Conservation (phyloP, 2,329 filamentous ascomycete genomes). For the Lachnellula occidentalis region DNA sequence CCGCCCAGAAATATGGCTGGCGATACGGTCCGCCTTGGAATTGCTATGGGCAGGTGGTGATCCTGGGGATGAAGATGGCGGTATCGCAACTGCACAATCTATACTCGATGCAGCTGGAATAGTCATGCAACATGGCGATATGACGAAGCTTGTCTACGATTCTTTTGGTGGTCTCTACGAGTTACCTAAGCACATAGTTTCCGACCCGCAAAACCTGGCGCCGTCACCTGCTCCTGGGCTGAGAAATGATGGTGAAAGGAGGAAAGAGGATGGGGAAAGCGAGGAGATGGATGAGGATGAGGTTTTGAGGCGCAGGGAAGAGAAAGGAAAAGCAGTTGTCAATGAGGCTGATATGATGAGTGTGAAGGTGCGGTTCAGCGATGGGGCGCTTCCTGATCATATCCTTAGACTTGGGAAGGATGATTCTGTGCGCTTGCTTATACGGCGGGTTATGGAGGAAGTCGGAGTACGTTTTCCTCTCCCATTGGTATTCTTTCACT, state of each 20-base stretch:
- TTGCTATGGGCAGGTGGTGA: constrained; percentile 51
- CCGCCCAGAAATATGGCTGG: constrained; percentile 72
- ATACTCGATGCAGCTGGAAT: constrained; percentile 75
- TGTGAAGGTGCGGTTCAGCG: constrained; percentile 24
- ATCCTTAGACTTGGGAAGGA: constrained; percentile 49
- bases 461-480: constrained; percentile 48
- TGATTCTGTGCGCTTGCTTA: constrained; percentile 60
- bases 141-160: constrained; percentile 67
- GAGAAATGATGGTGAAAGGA: constrained; percentile 29
- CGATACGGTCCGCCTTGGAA: constrained; percentile 62
- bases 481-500: background rate
- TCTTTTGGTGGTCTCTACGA: constrained; percentile 64
- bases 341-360: constrained; percentile 21
- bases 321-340: constrained; percentile 36
- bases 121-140: constrained; percentile 66
- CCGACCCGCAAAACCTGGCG: constrained; percentile 56
- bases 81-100: constrained; percentile 65
- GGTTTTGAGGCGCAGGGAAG: constrained; percentile 40
- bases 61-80: constrained; percentile 34
- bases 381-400: constrained; percentile 55
- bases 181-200: constrained; percentile 62
- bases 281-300: constrained; percentile 35
- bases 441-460: constrained; percentile 57
- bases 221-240: constrained; percentile 21
- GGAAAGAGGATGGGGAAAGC: constrained; percentile 22